Evolutionary conservation across 2,329 filamentous ascomycete species (phyloP).

Genomic region (Calonectria ilicicola): DNA sequence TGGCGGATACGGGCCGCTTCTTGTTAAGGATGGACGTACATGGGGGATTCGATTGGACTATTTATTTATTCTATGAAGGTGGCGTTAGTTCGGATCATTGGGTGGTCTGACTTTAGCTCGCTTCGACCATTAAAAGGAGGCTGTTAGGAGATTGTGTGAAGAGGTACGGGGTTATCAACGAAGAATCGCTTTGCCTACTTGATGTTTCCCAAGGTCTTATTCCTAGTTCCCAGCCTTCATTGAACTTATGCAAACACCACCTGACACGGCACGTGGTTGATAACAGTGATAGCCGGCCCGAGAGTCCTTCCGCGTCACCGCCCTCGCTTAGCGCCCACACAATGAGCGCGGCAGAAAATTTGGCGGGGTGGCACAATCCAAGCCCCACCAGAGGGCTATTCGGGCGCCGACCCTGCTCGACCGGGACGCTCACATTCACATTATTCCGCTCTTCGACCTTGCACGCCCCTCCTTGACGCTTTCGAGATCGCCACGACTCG

Average conservation of each 20-base stretch:
- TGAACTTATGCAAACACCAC: background rate
- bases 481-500: slow-evolving; percentile 34
- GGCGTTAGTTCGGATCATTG: slow-evolving; percentile 17
- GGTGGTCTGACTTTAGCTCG: slow-evolving; percentile 7
- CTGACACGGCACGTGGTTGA: slow-evolving; percentile 10
- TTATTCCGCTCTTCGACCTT: slow-evolving; percentile 45
- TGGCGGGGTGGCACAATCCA: slow-evolving; percentile 49
- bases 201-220: too few relatives aligned
- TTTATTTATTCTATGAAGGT: slow-evolving; percentile 18
- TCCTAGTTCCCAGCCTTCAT: too few relatives aligned
- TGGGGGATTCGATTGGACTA: slow-evolving; percentile 24
- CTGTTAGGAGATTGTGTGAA: slow-evolving; percentile 4
- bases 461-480: slow-evolving; percentile 33
- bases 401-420: slow-evolving; percentile 46
- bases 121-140: slow-evolving; percentile 14
- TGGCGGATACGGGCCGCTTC: slow-evolving; percentile 18
- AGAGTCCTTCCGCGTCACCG: slow-evolving; percentile 46
- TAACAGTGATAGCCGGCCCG: slow-evolving; percentile 16
- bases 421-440: slow-evolving; percentile 45
- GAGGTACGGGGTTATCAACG: background rate
- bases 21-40: slow-evolving; percentile 12
- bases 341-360: slow-evolving; percentile 52
- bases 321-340: slow-evolving; percentile 57
- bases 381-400: slow-evolving; percentile 56
- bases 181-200: background rate